phyloP scores from a whole-genome alignment of 306 rosid species.

The Glycine soja region DNA sequence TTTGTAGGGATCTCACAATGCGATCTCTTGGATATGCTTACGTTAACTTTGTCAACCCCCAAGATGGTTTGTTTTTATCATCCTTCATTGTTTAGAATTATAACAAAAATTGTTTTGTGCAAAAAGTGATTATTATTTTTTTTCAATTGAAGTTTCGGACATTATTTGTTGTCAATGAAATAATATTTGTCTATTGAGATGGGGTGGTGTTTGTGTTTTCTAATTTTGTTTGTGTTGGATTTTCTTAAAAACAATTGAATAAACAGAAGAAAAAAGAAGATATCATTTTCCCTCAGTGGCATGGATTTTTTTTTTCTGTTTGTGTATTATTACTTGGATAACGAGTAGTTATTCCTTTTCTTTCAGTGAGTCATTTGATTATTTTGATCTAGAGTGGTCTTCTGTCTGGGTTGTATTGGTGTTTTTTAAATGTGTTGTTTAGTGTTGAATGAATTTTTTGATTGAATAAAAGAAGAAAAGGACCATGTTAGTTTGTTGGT shows the following conservation, averaged over 20 bases:
- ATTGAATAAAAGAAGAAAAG: neutral
- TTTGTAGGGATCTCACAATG: slow-evolving; percentile 72
- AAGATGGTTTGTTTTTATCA: slow-evolving; percentile 59
- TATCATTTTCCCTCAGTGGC: no score
- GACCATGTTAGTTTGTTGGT: neutral
- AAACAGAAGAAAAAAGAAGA: no score
- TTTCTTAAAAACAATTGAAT: no score
- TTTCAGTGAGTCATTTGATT: neutral
- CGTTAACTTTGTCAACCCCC: slow-evolving; percentile 67
- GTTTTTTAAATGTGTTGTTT: neutral
- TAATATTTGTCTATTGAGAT: no score
- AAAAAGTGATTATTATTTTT: neutral
- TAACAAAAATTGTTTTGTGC: no score
- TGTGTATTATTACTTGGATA: no score
- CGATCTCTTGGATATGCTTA: slow-evolving; percentile 85
- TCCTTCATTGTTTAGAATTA: neutral
- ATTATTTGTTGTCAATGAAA: neutral
- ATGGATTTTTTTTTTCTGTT: no score
- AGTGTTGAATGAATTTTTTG: neutral
- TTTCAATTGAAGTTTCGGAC: neutral
- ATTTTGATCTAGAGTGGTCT: neutral
- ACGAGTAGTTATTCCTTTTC: no score
- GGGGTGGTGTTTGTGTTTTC: no score
- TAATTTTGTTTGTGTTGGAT: neutral
- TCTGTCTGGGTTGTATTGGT: neutral